phyloP scores from a whole-genome alignment of 2,329 filamentous ascomycete species.

The Trichoderma sp. region DNA sequence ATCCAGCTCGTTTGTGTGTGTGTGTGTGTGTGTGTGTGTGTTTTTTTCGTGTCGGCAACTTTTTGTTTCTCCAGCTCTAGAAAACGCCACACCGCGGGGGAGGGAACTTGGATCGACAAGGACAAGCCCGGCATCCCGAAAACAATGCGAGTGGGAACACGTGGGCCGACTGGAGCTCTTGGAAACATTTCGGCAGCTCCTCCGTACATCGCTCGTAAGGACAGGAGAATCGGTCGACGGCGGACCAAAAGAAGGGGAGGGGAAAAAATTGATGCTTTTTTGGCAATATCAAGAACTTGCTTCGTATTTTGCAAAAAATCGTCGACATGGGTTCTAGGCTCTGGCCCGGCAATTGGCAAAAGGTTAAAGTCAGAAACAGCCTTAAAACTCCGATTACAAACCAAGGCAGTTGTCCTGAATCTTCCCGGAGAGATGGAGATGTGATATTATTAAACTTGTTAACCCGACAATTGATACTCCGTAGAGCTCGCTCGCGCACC shows the following conservation, averaged over 20 bases:
- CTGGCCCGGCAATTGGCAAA: neutral
- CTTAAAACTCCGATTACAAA: constrained; percentile 10
- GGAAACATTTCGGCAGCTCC: neutral
- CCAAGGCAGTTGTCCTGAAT: neutral
- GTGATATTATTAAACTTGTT: constrained; percentile 11
- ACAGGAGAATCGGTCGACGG: neutral
- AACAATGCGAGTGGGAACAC: neutral
- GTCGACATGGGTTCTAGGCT: constrained; percentile 8
- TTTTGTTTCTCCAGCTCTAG: neutral
- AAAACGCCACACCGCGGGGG: constrained; percentile 14
- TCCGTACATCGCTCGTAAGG: constrained; percentile 5
- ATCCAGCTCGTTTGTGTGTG: too few relatives aligned
- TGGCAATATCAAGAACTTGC: neutral
- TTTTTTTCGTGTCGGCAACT: too few relatives aligned
- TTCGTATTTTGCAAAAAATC: neutral
- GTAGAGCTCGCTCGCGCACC: constrained; percentile 9
- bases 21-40: too few relatives aligned
- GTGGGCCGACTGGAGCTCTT: neutral
- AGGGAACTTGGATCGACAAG: neutral
- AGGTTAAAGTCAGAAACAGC: constrained; percentile 1
- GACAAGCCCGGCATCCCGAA: neutral
- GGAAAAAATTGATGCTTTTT: neutral
- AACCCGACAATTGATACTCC: neutral
- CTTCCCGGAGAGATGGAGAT: neutral
- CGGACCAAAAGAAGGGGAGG: neutral